A percentile compares a stretch with the other conserved stretches of the same genome.
phyloP scores from a whole-genome alignment of 2,329 filamentous ascomycete genomes.

The Ceratocystis lukuohia region DNA sequence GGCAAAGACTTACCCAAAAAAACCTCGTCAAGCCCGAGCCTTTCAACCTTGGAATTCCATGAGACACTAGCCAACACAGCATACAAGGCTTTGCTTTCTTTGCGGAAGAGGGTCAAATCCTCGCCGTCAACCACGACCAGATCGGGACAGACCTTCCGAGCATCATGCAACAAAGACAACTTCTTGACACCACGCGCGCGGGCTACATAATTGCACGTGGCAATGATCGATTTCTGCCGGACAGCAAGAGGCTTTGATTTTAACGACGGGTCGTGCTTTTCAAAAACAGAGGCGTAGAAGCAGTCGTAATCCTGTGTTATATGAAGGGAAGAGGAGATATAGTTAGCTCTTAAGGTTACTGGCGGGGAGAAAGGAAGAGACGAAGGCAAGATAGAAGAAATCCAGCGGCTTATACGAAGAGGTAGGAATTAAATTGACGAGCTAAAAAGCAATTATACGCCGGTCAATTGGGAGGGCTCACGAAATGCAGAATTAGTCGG shows the following conservation, averaged over 20 bases:
- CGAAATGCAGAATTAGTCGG: slow-evolving; percentile 18
- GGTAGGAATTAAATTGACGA: no score
- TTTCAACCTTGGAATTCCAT: slow-evolving; percentile 67
- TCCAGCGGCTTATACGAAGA: no score
- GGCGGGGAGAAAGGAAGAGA: not conserved
- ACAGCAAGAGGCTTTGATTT: slow-evolving; percentile 65
- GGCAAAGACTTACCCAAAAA: slow-evolving; percentile 30
- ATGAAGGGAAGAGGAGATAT: not conserved
- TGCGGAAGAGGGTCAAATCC: slow-evolving; percentile 70
- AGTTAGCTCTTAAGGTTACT: not conserved
- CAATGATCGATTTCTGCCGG: slow-evolving; percentile 84
- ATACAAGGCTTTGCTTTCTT: slow-evolving; percentile 73
- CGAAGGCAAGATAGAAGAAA: not conserved
- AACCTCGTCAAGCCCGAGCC: slow-evolving; percentile 83
- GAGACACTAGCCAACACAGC: slow-evolving; percentile 56
- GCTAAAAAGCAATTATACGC: not conserved
- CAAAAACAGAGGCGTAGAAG: slow-evolving; percentile 88
- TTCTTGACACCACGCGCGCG: slow-evolving; percentile 62
- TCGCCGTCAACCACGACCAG: slow-evolving; percentile 78
- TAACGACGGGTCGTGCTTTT: slow-evolving; percentile 63
- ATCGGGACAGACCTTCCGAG: slow-evolving; percentile 66
- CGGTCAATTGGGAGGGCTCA: not conserved
- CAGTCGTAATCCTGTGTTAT: slow-evolving; percentile 59
- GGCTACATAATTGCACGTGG: slow-evolving; percentile 90
- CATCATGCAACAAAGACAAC: slow-evolving; percentile 73